Conservation (phyloP, 768 basidiomycete species). For the Lentinula lateritia region DNA sequence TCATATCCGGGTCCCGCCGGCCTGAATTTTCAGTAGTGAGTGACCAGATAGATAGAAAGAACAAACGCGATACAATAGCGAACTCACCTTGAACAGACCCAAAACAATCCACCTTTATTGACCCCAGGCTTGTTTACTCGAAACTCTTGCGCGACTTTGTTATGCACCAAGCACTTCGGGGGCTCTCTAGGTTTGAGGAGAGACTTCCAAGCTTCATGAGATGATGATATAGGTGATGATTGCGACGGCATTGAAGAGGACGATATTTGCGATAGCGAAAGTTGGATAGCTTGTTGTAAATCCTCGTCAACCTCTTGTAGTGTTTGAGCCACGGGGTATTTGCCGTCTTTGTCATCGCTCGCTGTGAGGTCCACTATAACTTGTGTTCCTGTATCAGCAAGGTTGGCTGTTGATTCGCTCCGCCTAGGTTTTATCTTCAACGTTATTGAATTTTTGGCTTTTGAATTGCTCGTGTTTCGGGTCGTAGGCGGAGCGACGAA, state of each 20-base stretch:
- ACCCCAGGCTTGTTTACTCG: conserved; percentile 84
- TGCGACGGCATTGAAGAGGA: conserved; percentile 11
- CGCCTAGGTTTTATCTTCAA: no score
- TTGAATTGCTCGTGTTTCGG: no score
- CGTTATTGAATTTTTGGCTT: no score
- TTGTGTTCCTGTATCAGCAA: no score
- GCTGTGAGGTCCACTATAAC: no score
- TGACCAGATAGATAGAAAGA: no score
- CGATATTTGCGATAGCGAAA: conserved; percentile 36
- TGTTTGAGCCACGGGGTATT: conserved; percentile 5
- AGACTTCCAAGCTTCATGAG: conserved; percentile 54
- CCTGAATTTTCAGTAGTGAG: no score
- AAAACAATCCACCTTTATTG: conserved; percentile 84
- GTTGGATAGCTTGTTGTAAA: conserved; percentile 38
- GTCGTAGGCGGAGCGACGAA: no score
- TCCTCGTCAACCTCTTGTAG: conserved; percentile 36
- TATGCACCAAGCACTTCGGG: conserved; percentile 67
- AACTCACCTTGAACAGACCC: conserved; percentile 72
- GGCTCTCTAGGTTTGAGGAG: conserved; percentile 65
- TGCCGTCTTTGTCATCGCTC: no score
- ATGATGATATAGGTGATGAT: conserved; percentile 5
- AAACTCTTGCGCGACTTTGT: conserved; percentile 69
- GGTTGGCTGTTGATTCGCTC: no score
- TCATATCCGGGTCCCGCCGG: no score
- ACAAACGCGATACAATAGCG: no score